phyloP scores from a whole-genome alignment of 371 early-diverging fungal species.

The Gilbertella persicaria region DNA sequence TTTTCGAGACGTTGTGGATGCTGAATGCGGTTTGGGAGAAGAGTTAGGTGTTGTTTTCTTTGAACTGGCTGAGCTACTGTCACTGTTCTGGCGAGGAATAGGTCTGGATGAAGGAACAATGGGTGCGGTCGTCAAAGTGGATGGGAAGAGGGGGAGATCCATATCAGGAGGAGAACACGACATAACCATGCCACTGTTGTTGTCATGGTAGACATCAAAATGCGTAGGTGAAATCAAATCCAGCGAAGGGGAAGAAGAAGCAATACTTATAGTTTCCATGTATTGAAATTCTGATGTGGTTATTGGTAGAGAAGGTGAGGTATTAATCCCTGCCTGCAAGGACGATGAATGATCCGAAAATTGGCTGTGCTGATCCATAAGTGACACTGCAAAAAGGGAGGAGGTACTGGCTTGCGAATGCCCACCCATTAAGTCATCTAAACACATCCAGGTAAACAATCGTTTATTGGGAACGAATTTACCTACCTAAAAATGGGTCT shows the following conservation, averaged over 20 bases:
- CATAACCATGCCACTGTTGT: background rate
- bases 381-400: background rate
- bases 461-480: too few relatives aligned
- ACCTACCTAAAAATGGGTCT: background rate
- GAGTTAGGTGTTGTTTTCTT: background rate
- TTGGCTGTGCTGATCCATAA: constrained; percentile 1
- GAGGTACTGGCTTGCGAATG: background rate
- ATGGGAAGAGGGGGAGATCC: constrained; percentile 6
- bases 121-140: background rate
- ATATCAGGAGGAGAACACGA: constrained; percentile 10
- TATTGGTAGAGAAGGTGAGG: background rate
- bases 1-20: background rate
- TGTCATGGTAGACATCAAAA: constrained; percentile 4
- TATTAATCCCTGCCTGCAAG: constrained; percentile 7
- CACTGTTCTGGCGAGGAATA: background rate
- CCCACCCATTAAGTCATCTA: background rate
- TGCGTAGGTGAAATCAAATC: constrained; percentile 13
- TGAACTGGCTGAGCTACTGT: background rate
- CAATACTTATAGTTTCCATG: constrained; percentile 4
- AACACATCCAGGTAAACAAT: too few relatives aligned
- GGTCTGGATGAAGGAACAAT: background rate
- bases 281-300: constrained; percentile 6
- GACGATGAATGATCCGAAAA: constrained; percentile 3
- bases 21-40: background rate
- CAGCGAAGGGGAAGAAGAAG: constrained; percentile 17